phyloP scores from a whole-genome alignment of 169 alveolate genomes.

The Plasmodium fragile region DNA sequence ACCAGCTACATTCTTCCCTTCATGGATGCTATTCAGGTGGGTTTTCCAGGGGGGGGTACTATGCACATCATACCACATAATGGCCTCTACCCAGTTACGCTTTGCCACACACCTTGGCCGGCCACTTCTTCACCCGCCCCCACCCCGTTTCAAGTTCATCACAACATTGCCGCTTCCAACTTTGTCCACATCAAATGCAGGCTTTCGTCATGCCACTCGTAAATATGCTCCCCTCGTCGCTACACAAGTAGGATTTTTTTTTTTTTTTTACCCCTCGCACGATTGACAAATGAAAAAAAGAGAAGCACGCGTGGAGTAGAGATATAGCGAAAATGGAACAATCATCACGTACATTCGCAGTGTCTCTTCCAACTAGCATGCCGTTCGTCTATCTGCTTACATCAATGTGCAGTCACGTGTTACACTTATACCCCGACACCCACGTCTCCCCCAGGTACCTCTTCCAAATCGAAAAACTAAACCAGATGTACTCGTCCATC shows the following conservation, averaged over 20 bases:
- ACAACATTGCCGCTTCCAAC: not conserved
- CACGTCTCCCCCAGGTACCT: conserved; percentile 2
- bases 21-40: conserved; percentile 72
- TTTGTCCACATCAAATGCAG: conserved; percentile 14
- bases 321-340: not conserved
- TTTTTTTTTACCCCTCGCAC: not conserved
- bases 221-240: conserved; percentile 37
- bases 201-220: conserved; percentile 67
- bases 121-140: not conserved
- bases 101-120: not conserved
- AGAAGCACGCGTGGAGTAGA: not conserved
- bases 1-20: conserved; percentile 46
- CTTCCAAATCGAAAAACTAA: conserved; percentile 50
- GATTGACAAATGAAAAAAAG: not conserved
- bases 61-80: not conserved
- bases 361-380: not conserved
- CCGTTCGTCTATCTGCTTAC: not conserved
- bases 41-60: not conserved
- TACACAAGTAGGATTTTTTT: conserved; percentile 68
- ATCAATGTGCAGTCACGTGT: not conserved
- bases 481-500: conserved; percentile 48
- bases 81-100: not conserved
- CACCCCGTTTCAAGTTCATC: not conserved
- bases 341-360: not conserved
- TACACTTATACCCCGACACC: not conserved